A percentile compares a stretch with the other conserved stretches of the same genome.
These are phyloP conservation scores for Chalaropsis thielavioides DNA, from an alignment of 2,329 filamentous ascomycete species.

Conservation along the genomic window DNA sequence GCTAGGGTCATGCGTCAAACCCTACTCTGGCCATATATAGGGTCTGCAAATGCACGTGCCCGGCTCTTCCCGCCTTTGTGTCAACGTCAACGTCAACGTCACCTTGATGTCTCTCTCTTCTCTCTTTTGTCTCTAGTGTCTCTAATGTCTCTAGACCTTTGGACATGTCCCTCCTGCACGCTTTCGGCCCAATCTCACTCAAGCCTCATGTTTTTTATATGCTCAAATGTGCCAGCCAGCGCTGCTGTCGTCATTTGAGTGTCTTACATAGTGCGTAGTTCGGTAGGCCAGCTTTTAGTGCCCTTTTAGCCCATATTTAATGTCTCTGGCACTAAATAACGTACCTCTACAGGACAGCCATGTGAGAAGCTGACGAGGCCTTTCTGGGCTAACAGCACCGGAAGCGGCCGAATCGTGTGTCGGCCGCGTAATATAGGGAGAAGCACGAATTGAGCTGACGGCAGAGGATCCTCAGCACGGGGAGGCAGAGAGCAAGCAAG, in stretches of 20 bases:
- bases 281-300: not conserved
- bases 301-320: not conserved
- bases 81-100: no score
- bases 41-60: no score
- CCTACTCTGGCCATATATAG: no score
- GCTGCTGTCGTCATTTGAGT: not conserved
- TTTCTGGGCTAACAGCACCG: not conserved
- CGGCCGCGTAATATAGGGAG: constrained; percentile 11
- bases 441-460: not conserved
- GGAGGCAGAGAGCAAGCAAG: not conserved
- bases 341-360: not conserved
- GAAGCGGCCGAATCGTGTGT: constrained; percentile 5
- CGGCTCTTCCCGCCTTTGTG: no score
- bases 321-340: not conserved
- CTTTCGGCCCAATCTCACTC: not conserved
- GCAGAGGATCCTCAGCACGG: not conserved
- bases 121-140: not conserved
- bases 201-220: not conserved
- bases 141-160: not conserved
- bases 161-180: not conserved
- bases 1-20: no score
- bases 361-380: constrained; percentile 11
- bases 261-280: not conserved
- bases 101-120: not conserved
- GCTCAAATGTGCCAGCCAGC: no score